A percentile compares a stretch with the other conserved stretches of the same genome.
phyloP scores from a whole-genome alignment of 768 basidiomycete species.

The Hypsizygus marmoreus region DNA sequence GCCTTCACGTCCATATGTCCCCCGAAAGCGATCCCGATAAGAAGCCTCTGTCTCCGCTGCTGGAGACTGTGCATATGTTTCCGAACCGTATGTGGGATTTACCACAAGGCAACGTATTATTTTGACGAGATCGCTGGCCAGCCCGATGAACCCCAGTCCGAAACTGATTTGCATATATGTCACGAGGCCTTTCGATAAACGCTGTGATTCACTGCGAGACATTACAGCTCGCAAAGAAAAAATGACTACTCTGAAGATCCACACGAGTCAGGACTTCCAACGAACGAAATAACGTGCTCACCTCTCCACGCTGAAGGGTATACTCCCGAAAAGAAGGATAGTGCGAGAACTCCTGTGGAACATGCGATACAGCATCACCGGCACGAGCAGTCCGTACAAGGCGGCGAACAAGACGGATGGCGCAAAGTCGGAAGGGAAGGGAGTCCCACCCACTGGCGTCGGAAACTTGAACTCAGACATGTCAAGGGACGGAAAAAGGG shows the following conservation, averaged over 20 bases:
- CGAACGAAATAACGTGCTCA: slow-evolving; percentile 12
- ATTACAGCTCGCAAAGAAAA: slow-evolving; percentile 30
- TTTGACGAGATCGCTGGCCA: slow-evolving; percentile 13
- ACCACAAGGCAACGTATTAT: slow-evolving; percentile 25
- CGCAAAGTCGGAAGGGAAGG: slow-evolving; percentile 39
- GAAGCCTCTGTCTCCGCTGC: background rate
- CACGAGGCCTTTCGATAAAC: slow-evolving; percentile 20
- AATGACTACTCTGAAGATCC: slow-evolving; percentile 28
- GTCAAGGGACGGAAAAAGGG: too few species aligned
- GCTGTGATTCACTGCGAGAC: background rate
- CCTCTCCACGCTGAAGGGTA: slow-evolving; percentile 40
- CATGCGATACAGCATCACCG: slow-evolving; percentile 37
- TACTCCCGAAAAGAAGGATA: slow-evolving; percentile 33
- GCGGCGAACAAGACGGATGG: slow-evolving; percentile 44
- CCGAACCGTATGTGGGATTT: slow-evolving; percentile 24
- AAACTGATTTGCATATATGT: slow-evolving; percentile 28
- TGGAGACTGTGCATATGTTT: slow-evolving; percentile 3
- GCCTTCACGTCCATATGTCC: background rate
- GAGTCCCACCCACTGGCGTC: slow-evolving; percentile 44
- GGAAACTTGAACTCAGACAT: too few species aligned
- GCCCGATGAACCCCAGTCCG: slow-evolving; percentile 25
- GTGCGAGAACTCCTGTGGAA: slow-evolving; percentile 36
- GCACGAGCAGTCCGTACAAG: slow-evolving; percentile 38
- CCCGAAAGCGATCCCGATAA: background rate
- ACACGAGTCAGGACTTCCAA: background rate